Evolutionary conservation across 23 red algal species (phyloP), one percentile per base, ranked within the genome.

Genomic region (Agarophyton chilense): DNA sequence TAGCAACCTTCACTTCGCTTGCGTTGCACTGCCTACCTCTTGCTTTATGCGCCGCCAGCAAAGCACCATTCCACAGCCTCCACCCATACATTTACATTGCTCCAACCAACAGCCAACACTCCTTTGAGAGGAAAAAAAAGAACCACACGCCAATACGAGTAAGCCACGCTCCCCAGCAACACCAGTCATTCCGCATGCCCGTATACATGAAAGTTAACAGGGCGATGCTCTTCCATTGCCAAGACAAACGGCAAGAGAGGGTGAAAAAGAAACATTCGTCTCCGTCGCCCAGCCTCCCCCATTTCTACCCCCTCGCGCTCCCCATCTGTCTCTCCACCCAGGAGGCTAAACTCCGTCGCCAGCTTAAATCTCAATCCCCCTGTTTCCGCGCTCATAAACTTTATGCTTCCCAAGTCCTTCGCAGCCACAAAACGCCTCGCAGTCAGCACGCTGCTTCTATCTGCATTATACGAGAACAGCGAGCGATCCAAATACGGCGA

Each of bases 401-500:
- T 96, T 22, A 96, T 71, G 6, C 50, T 90, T 1, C 61, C 50
- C 8, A 66, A 42, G 36, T 92, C 94, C 51, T 58, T 60, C 33
- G 77, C 50, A 9, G 81, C 25, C 10, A 49, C 45, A 34, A 78
- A 54, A 43, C 86, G 52, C 26, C 61, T 46, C 13, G 88, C 94
- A 63, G 91, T 82, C 21, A 96, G 86, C 16, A 88, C 94, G 35
- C 34, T 35, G 43, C 80, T 78, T 64, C 67, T 52, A 11, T 78
- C 67, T 21, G 67, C 80, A 84, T 87, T 78, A 65, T 88, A 96
- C 36, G 94, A 91, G 34, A 96, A 96, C 12, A 96, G n/a, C 25
- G 52, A 61, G 43, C 94, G 55, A 71, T 96, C 94, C 26, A 96
- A 70, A 63, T 96, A 96, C 26, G 81, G 79, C 63, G 87, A 92